Evolutionary conservation across 495 filamentous ascomycete species (phyloP), one percentile per base, ranked within the genome.

Genomic region (Hypoxylon lenormandii): DNA sequence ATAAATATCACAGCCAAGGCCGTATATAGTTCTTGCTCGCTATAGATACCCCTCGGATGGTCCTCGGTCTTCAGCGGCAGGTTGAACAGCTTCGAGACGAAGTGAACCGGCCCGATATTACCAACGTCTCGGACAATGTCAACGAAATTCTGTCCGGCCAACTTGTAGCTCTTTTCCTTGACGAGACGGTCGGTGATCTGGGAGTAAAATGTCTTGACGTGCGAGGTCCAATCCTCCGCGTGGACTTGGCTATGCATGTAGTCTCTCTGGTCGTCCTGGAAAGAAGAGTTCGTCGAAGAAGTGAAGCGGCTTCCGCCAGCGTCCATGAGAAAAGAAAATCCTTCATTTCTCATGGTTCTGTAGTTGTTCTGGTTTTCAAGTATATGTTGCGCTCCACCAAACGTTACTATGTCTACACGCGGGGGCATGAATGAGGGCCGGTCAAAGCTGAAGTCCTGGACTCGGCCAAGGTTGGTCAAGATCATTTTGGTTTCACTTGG

Each of bases 121-220:
- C 88, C 90, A 22, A 94, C 84, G 69, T 95, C 91, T 50, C 89
- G 85, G 19, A 92, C 84, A 33, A 93, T 84, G 53, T 96, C 92
- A n/a, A 93, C 82, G 72, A 92, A 88, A 60, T 87, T 64, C 81
- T 86, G 48, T 79, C 89, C 69, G 81, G 76, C 87, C 2, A 85
- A 65, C 45, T 73, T 72, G 79, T 88, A 90, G 26, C 82, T 85
- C 60, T 90, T 88, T 50, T 87, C 82, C 4, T 82, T 77, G 62
- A 96, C 82, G 15, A 95, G 81, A 22, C 85, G 80, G 19, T 86
- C 77, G 0, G 89, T 93, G 16, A 83, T 86, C 42, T 89, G 79
- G 45, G 86, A 79, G 80, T 90, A 95, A 63, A 89, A 87, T 3
- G 66, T 63, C 74, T 89, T 87, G 72, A 94, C 83, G 5, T 83